Percentiles rank a stretch among this genome's conserved stretches.
These are phyloP conservation scores for Boletus subparvulus DNA, from an alignment of 768 basidiomycete genomes.

Conservation along the genomic window DNA sequence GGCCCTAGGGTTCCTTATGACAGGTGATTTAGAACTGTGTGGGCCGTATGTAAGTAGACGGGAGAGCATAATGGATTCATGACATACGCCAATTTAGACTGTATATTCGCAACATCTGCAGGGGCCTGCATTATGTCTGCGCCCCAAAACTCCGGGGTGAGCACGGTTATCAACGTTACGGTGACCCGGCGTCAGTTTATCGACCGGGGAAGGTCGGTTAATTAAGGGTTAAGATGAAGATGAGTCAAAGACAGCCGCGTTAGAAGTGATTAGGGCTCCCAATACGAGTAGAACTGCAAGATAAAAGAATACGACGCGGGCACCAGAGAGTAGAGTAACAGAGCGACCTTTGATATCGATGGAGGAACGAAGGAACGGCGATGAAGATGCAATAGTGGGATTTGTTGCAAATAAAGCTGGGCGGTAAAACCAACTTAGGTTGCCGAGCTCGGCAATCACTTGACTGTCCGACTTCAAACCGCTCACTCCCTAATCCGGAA, in stretches of 20 bases:
- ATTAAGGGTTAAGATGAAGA: conserved; percentile 36
- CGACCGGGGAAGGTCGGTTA: conserved; percentile 42
- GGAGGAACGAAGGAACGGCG: conserved; percentile 30
- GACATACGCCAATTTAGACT: conserved; percentile 31
- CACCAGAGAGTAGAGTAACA: conserved; percentile 10
- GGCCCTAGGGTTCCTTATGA: conserved; percentile 55
- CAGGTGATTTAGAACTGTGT: conserved; percentile 41
- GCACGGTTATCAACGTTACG: conserved; percentile 41
- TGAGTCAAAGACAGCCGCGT: conserved; percentile 11
- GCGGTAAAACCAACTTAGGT: conserved; percentile 37
- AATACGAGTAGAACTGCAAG: not conserved
- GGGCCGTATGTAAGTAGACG: conserved; percentile 8
- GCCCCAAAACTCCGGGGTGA: conserved; percentile 13
- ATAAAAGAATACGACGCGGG: conserved; percentile 7
- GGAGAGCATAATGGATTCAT: conserved; percentile 2
- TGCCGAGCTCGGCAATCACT: conserved; percentile 40
- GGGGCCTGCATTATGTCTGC: conserved; percentile 29
- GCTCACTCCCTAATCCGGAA: conserved; percentile 29
- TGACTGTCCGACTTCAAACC: conserved; percentile 36
- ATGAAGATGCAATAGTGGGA: conserved; percentile 35
- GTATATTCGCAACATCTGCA: conserved; percentile 30
- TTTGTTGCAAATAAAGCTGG: conserved; percentile 42
- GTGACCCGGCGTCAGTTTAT: conserved; percentile 42
- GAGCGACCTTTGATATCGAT: conserved; percentile 28
- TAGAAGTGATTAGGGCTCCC: conserved; percentile 1